Evolutionary conservation across 73 alveolate genomes (phyloP), one percentile per base, ranked within the genome.

Genomic region (Halteria grandinella): DNA sequence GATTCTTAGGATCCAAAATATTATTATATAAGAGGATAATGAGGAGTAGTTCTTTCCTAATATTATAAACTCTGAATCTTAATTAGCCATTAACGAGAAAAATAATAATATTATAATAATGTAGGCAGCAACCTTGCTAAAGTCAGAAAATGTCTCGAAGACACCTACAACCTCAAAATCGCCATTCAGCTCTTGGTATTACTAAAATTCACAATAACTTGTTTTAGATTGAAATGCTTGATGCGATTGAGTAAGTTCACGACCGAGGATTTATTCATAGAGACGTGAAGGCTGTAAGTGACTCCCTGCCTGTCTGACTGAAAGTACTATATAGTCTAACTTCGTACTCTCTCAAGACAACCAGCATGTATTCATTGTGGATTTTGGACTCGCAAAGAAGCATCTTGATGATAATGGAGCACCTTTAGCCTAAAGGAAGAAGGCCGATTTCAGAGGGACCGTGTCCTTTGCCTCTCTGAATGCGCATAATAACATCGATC

Each of bases 401-500:
- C 85, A 91, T 51, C 36, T 81, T 20, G 76, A 83, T 40, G 71
- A 69, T 31, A 57, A 51, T 25, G 60, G 63, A 50, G 64, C 36
- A 39, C 85, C 85, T 11, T 50, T 60, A 37, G 45, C 83, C 3
- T 79, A 58, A 33, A 47, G 86, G 14, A 52, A 63, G 17, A 87
- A 76, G 24, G 82, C 84, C 28, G 95, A 90, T 45, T 91, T 91
- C 85, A 62, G 93, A 29, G 97, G 97, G 12, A 91, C 97, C 17
- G 89, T 91, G 47, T 83, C 97, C 33, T 91, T 88, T 76, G 97
- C 97, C 21, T 91, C 97, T 29, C 60, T 91, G 44, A 91, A 84
- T 57, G 95, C 95, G 6, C 97, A 91, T 81, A 37, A 88, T 63
- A 81, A 75, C n/a, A 90, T 82, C 50, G 96, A 89, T 63, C 83